Evolutionary conservation across 2,329 filamentous ascomycete species (phyloP).

Genomic region (Scedosporium apiospermum): DNA sequence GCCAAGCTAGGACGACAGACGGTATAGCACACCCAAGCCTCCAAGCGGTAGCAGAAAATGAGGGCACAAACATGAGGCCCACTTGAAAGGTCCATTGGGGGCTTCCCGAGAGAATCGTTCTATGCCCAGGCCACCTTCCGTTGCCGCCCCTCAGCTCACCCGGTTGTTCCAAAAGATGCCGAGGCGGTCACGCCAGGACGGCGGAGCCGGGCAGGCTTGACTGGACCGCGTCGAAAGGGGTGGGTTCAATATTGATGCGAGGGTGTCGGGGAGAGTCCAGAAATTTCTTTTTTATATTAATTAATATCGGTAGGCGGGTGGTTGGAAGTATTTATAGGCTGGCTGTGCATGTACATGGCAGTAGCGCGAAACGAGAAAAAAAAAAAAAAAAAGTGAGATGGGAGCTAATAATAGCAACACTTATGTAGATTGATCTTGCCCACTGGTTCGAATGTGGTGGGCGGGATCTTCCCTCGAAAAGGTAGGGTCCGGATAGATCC

Average conservation of each 20-base stretch:
- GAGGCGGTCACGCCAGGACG: too few relatives aligned
- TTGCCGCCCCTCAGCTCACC: too few relatives aligned
- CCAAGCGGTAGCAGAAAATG: too few relatives aligned
- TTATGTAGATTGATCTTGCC: neutral
- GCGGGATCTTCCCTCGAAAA: neutral
- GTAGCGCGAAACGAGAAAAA: neutral
- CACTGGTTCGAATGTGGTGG: neutral
- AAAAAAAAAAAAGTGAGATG: neutral
- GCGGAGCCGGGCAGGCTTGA: too few relatives aligned
- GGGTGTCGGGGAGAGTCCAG: neutral
- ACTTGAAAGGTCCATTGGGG: too few relatives aligned
- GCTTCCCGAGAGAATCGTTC: too few relatives aligned
- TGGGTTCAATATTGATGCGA: neutral
- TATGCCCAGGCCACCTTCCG: too few relatives aligned
- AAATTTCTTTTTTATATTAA: constrained; percentile 1
- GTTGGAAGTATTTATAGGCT: neutral
- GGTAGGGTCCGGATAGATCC: too few relatives aligned
- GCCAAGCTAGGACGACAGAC: too few relatives aligned
- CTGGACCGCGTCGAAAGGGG: neutral
- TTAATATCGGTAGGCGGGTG: neutral
- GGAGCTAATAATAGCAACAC: neutral
- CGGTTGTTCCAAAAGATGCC: too few relatives aligned
- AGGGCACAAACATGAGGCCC: too few relatives aligned
- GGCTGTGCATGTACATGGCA: neutral
- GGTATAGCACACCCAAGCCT: too few relatives aligned